Evolutionary conservation across 176 grass and related monocot species (phyloP).

Genomic region (sorghum (Sorghum bicolor)): Sorghum_bicolor_NCBIv3 NC_012871.2:61353001-61353500

Average conservation of each 20-base stretch:
- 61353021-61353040: neutral
- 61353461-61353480: conserved; percentile 51
- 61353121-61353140: neutral
- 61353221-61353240: conserved; percentile 98
- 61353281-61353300: conserved; percentile 78
- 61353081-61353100: neutral
- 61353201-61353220: neutral
- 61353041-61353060: neutral
- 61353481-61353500: conserved; percentile 59
- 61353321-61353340: conserved; percentile 34
- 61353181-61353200: neutral
- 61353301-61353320: neutral
- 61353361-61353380: conserved; percentile 72
- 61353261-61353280: conserved; percentile 67
- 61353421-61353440: conserved; percentile 55
- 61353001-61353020: neutral
- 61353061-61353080: neutral
- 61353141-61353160: neutral
- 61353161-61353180: too few species aligned
- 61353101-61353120: neutral
- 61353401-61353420: conserved; percentile 80
- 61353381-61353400: conserved; percentile 63
- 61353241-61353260: conserved; percentile 57
- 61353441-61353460: conserved; percentile 74
- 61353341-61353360: conserved; percentile 64